Percentiles rank a stretch among this genome's conserved stretches.
Evolutionary conservation across 768 basidiomycete genomes (phyloP).

Genomic region (Suillus bovinus): DNA sequence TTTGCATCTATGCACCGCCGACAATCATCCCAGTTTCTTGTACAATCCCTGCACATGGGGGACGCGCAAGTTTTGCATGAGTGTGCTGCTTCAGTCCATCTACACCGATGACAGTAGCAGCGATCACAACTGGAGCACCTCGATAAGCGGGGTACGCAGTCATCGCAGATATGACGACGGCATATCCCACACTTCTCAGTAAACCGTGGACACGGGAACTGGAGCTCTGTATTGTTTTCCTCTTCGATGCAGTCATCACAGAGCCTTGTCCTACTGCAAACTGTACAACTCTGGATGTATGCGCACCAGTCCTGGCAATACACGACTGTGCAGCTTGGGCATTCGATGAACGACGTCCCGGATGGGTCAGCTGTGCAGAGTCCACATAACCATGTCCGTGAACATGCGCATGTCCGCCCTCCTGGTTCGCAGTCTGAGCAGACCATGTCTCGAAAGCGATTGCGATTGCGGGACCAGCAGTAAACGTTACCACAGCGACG

Average conservation of each 20-base stretch:
- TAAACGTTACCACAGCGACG: background rate
- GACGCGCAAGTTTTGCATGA: background rate
- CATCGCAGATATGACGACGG: background rate
- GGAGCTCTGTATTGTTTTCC: background rate
- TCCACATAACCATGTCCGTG: conserved; percentile 4
- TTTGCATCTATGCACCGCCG: background rate
- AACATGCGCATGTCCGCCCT: background rate
- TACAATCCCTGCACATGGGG: conserved; percentile 6
- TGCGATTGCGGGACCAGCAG: conserved; percentile 4
- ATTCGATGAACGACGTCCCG: background rate
- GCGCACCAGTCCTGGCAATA: conserved; percentile 5
- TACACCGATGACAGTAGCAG: conserved; percentile 2
- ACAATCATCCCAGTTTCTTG: conserved; percentile 4
- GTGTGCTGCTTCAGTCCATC: background rate
- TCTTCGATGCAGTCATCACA: conserved; percentile 6
- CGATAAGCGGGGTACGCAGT: background rate
- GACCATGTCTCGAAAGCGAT: conserved; percentile 3
- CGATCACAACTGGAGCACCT: conserved; percentile 1
- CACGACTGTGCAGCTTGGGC: background rate
- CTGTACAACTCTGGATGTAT: background rate
- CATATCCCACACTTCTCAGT: conserved; percentile 5
- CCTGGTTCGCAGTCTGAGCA: conserved; percentile 3
- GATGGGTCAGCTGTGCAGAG: background rate
- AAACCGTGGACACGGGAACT: background rate
- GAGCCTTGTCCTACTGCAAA: background rate